Conservation (phyloP, 2,329 filamentous ascomycete genomes). For the Fusarium penzigii region DNA sequence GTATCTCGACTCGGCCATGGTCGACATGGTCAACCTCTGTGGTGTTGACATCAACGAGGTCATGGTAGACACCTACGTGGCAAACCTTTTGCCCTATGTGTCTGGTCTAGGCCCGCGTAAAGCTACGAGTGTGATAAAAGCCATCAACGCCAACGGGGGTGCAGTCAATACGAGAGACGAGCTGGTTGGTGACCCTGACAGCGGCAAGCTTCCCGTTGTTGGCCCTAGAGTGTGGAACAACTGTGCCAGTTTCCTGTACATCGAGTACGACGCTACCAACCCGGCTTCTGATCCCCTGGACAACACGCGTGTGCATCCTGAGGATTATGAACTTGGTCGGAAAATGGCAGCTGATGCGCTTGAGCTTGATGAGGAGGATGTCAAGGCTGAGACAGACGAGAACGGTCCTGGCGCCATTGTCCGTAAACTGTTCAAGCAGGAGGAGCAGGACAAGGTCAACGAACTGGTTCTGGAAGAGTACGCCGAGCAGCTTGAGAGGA, state of each 20-base stretch:
- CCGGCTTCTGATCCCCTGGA: slow-evolving; percentile 87
- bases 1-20: slow-evolving; percentile 91
- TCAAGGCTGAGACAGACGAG: slow-evolving; percentile 90
- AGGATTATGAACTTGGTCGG: slow-evolving; percentile 96
- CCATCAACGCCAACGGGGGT: slow-evolving; percentile 89
- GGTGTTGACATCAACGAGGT: slow-evolving; percentile 96
- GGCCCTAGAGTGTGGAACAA: slow-evolving; percentile 94
- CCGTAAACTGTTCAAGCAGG: slow-evolving; percentile 90
- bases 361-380: slow-evolving; percentile 95
- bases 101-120: slow-evolving; percentile 92
- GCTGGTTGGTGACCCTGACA: slow-evolving; percentile 84
- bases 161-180: slow-evolving; percentile 82
- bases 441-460: slow-evolving; percentile 92
- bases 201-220: slow-evolving; percentile 75
- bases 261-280: slow-evolving; percentile 83
- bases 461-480: slow-evolving; percentile 97
- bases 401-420: slow-evolving; percentile 89
- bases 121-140: slow-evolving; percentile 71
- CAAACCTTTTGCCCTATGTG: slow-evolving; percentile 86
- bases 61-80: slow-evolving; percentile 76
- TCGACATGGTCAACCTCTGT: slow-evolving; percentile 97
- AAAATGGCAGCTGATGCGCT: slow-evolving; percentile 98
- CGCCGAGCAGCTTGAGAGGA: slow-evolving; percentile 88
- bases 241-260: slow-evolving; percentile 91
- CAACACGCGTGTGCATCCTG: slow-evolving; percentile 94